Evolutionary conservation across 495 filamentous ascomycete species (phyloP), one percentile per base, ranked within the genome.

Genomic region (Hyaloscypha variabilis): DNA sequence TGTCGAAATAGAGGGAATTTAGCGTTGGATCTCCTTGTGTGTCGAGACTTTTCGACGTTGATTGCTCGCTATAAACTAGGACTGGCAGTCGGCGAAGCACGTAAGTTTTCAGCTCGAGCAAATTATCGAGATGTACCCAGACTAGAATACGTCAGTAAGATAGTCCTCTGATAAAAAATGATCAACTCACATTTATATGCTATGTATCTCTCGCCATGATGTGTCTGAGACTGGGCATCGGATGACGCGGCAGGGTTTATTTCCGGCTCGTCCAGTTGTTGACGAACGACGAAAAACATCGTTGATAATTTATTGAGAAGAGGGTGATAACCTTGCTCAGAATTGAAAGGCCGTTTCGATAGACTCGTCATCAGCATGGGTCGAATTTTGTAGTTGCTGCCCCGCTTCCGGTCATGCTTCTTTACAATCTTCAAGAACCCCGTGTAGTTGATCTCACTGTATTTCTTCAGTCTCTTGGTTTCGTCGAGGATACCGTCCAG

Each of bases 401-500:
- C 93, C 55, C 93, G 87, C 75, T 91, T 94, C 55, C 95, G 89
- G 73, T 99, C 95, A 77, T 99, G 95, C 76, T 99, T 99, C 85
- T 99, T 99, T 26, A 90, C 93, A 28, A 96, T 96, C 80, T 99
- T 99, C 69, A 97, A 83, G 74, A 98, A 97, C 31, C 93, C 96
- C 11, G 96, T 97, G 76, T 96, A 99, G 76, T 99, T 99, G 77
- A 97, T 88, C 26, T 90, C 91, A 73, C 91, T 95, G 77, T 94
- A 99, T 74, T 93, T 97, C 75, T 96, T 92, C 64, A 99, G 80
- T 77, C 97, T 91, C 74, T 90, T 96, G 69, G 94, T 90, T 76
- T 99, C 94, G 73, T 90, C 89, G 21, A 90, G 92, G 74, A 99
- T 95, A 19, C 73, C 72, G 73, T 98, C 96, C 49, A 99, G 83